Conservation (phyloP, 2,329 filamentous ascomycete species). For the Nannizziopsis arthrosporioides region DNA sequence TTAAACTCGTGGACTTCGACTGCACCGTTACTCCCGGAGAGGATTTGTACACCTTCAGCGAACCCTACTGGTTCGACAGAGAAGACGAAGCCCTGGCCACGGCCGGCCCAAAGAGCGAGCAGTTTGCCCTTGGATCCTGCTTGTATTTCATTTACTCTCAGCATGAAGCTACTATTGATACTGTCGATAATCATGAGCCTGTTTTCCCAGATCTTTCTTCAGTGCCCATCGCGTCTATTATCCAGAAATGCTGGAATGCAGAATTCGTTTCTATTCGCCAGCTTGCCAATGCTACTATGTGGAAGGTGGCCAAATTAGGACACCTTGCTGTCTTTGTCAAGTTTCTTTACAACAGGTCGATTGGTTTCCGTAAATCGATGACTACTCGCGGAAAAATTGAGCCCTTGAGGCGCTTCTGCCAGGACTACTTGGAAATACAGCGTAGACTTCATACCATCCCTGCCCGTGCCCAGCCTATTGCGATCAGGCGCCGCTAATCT, state of each 20-base stretch:
- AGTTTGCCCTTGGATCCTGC: conserved; percentile 9
- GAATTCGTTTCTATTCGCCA: neutral
- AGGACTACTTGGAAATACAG: conserved; percentile 2
- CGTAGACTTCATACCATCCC: neutral
- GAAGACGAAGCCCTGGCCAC: neutral
- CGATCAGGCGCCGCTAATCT: neutral
- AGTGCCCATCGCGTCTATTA: neutral
- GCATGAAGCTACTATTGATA: neutral
- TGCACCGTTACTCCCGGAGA: conserved; percentile 1
- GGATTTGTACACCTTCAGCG: neutral
- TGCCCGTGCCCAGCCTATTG: neutral
- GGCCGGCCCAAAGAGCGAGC: neutral
- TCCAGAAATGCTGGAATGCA: conserved; percentile 2
- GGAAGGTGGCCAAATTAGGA: conserved; percentile 1
- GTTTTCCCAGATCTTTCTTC: conserved; percentile 1
- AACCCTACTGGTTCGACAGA: conserved; percentile 3
- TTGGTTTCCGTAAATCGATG: conserved; percentile 3
- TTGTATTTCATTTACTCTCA: conserved; percentile 4
- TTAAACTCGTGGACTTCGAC: conserved; percentile 8
- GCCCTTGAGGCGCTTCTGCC: neutral
- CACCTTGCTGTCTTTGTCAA: neutral
- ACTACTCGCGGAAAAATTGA: neutral
- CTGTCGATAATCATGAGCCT: neutral
- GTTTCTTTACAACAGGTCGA: conserved; percentile 1
- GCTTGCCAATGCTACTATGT: neutral